These are phyloP conservation scores for Termitomyces sp. DNA, from an alignment of 768 basidiomycete species.

Conservation along the genomic window DNA sequence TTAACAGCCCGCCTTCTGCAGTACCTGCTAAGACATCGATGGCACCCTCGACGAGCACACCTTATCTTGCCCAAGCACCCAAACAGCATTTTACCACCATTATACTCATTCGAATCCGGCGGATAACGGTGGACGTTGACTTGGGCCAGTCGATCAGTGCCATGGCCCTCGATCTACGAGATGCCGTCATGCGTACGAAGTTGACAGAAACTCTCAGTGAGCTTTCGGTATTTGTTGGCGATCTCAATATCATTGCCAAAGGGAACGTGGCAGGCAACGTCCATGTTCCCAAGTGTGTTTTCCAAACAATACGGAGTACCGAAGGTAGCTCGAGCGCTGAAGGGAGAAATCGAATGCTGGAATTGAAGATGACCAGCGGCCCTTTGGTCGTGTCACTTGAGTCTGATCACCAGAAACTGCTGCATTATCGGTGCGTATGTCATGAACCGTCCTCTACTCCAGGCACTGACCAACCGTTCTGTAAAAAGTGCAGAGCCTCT, in stretches of 20 bases:
- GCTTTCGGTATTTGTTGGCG: slow-evolving; percentile 59
- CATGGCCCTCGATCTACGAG: slow-evolving; percentile 59
- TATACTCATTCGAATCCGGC: slow-evolving; percentile 67
- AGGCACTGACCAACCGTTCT: background rate
- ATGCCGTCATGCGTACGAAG: slow-evolving; percentile 62
- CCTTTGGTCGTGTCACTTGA: slow-evolving; percentile 62
- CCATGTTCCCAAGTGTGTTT: slow-evolving; percentile 66
- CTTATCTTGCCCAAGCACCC: slow-evolving; percentile 14
- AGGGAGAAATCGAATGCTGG: slow-evolving; percentile 55
- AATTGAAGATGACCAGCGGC: slow-evolving; percentile 73
- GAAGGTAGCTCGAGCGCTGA: slow-evolving; percentile 32
- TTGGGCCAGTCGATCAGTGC: slow-evolving; percentile 83
- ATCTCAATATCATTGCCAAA: slow-evolving; percentile 63
- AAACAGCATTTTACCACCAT: slow-evolving; percentile 53
- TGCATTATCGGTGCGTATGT: slow-evolving; percentile 63
- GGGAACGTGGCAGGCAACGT: slow-evolving; percentile 70
- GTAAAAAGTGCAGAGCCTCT: slow-evolving; percentile 70
- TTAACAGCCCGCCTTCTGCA: slow-evolving; percentile 39
- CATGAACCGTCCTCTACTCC: background rate
- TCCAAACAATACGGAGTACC: slow-evolving; percentile 65
- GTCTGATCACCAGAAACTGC: slow-evolving; percentile 70
- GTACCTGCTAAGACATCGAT: slow-evolving; percentile 20
- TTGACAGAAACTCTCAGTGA: slow-evolving; percentile 60
- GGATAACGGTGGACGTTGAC: slow-evolving; percentile 72
- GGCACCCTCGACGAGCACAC: slow-evolving; percentile 16